Conservation (phyloP, 805 yeast species). For the Candida yuanshanica region DNA sequence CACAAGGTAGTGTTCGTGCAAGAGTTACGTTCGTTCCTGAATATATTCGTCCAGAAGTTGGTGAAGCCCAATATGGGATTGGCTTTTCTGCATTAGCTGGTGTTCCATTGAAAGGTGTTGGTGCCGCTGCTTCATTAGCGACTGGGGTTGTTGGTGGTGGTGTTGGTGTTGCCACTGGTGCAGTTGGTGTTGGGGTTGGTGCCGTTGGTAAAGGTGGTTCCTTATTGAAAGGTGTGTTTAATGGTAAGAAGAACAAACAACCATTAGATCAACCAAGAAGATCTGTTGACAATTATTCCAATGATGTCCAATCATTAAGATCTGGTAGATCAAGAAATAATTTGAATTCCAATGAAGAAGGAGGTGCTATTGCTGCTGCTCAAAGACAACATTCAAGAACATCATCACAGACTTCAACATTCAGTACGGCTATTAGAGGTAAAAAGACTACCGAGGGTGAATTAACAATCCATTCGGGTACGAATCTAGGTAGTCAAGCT, state of each 20-base stretch:
- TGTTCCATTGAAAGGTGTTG: constrained; percentile 43
- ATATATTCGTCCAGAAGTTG: constrained; percentile 58
- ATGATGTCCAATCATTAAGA: constrained; percentile 33
- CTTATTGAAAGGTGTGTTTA: constrained; percentile 29
- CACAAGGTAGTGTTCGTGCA: constrained; percentile 60
- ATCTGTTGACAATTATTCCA: constrained; percentile 13
- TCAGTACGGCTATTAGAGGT: constrained; percentile 14
- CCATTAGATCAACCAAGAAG: constrained; percentile 11
- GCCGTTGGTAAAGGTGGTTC: constrained; percentile 43
- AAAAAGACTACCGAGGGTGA: constrained; percentile 36
- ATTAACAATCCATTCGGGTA: constrained; percentile 43
- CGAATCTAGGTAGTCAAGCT: constrained; percentile 34
- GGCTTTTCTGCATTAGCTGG: constrained; percentile 36
- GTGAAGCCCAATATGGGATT: constrained; percentile 35
- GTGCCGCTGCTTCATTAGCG: constrained; percentile 35
- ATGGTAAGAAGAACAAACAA: constrained; percentile 24
- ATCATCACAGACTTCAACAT: constrained; percentile 19
- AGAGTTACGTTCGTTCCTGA: constrained; percentile 55
- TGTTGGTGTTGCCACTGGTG: constrained; percentile 33
- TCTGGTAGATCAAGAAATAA: constrained; percentile 21
- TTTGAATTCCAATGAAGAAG: constrained; percentile 1
- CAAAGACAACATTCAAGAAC: constrained; percentile 14
- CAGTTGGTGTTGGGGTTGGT: constrained; percentile 41
- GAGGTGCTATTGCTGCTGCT: constrained; percentile 8
- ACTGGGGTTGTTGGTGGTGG: constrained; percentile 37